Evolutionary conservation across 164 flowering plant genomes (phyloP), one percentile per base, ranked within the genome.

Genomic region (Annona squamosa): DNA sequence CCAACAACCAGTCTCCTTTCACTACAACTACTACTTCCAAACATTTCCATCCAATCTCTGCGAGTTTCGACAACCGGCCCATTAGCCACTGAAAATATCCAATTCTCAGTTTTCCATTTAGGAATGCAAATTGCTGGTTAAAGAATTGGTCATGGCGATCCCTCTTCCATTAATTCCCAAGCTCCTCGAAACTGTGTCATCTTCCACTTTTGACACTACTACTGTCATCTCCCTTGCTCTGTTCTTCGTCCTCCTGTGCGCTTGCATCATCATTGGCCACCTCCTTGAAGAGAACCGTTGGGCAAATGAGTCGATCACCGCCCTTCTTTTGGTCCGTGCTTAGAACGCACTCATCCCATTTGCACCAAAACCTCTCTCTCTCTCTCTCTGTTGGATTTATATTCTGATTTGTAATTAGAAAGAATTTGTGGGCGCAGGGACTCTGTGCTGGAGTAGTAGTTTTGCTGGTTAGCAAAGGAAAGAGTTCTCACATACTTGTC

Each of bases 401-500:
- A 6, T 63, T 63, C 0, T 6, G 65, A 63, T 63, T 63, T 2
- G 18, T 12, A n/a, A 17, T 63, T 63, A 19, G 37, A 10, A 6
- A 37, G 43, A 6, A 42, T 44, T n/a, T 44, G 1, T 43, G 73
- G 3, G 16, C 77, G 6, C 62, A 88, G 95, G 95, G 95, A 7
- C 77, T 87, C 76, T 65, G 72, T 18, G 69, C 91, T 46, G 95
- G 92, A 72, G 80, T 52, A 12, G 77, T 90, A 52, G 85, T 89
- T 19, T 68, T 90, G 84, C 63, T 89, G 68, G 66, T 80, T 42
- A 90, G 87, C 87, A 90, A 87, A 71, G 89, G 99, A 47, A 87
- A 78, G 78, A 88, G 78, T 69, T 88, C 99, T 66, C 97, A 85
- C 77, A 85, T 94, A 64, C 78, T 94, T 2, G 81, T 77, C 52